phyloP scores from a whole-genome alignment of 148 eudicot genomes.

The Chenopodium formosanum region DNA sequence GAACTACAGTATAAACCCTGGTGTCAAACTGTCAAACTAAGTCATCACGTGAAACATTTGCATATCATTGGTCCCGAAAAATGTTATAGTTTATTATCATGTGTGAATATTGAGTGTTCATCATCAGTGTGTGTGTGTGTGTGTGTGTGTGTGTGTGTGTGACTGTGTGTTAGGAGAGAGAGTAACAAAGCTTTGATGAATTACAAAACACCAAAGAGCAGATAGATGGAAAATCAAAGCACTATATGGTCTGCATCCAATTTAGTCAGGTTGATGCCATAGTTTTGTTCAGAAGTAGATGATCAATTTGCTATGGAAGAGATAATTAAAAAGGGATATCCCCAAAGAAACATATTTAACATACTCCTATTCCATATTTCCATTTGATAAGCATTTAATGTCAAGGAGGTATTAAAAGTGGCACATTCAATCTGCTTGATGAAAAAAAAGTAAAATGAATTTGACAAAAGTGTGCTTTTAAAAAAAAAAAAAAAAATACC shows the following conservation, averaged over 20 bases:
- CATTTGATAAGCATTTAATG: not conserved
- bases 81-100: no score
- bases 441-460: constrained; percentile 2
- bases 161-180: no score
- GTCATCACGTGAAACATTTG: not conserved
- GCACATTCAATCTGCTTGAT: not conserved
- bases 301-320: not conserved
- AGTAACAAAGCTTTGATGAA: not conserved
- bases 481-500: constrained; percentile 26
- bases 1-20: not conserved
- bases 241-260: no score
- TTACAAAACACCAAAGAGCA: not conserved
- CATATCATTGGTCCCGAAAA: no score
- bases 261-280: not conserved
- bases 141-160: no score
- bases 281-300: not conserved
- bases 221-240: not conserved
- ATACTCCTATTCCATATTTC: not conserved
- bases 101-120: no score
- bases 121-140: no score
- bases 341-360: not conserved
- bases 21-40: not conserved
- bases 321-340: not conserved
- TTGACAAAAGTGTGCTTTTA: no score
- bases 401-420: not conserved